A percentile compares a stretch with the other conserved stretches of the same genome.
These are phyloP conservation scores for Coccinonectria pachysandricola DNA, from an alignment of 2,329 filamentous ascomycete genomes.

Conservation along the genomic window DNA sequence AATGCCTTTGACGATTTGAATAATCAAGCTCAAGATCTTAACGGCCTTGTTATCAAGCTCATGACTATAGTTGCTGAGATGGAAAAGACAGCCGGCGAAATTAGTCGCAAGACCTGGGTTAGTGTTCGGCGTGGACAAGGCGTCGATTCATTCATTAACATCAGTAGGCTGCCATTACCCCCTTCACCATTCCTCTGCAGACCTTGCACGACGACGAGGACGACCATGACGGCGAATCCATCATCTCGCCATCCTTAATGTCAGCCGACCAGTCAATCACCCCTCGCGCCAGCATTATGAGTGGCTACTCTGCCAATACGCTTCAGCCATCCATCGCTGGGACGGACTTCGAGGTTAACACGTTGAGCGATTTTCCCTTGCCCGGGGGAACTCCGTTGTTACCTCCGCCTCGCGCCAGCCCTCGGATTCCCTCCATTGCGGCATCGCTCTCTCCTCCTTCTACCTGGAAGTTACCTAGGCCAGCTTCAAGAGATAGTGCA, in stretches of 20 bases:
- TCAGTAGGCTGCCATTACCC: constrained; percentile 15
- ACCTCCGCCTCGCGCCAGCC: constrained; percentile 7
- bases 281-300: constrained; percentile 12
- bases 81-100: constrained; percentile 71
- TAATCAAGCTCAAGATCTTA: constrained; percentile 59
- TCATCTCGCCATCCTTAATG: constrained; percentile 5
- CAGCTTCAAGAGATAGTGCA: too few species aligned
- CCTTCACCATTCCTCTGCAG: constrained; percentile 14
- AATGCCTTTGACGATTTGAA: constrained; percentile 69
- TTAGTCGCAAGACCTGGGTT: constrained; percentile 69
- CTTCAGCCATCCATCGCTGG: constrained; percentile 3
- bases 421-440: too few species aligned
- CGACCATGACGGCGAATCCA: background rate
- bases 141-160: too few species aligned
- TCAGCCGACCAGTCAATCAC: constrained; percentile 6
- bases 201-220: constrained; percentile 4
- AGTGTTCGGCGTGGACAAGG: constrained; percentile 20
- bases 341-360: constrained; percentile 12
- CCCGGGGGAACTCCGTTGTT: constrained; percentile 16
- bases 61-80: constrained; percentile 74
- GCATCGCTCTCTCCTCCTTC: too few species aligned
- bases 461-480: too few species aligned
- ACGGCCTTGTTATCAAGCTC: constrained; percentile 59
- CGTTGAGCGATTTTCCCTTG: constrained; percentile 18
- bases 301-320: constrained; percentile 7